These are phyloP conservation scores for Pichia sp. DNA, from an alignment of 1,139 yeast genomes.

Conservation along the genomic window DNA sequence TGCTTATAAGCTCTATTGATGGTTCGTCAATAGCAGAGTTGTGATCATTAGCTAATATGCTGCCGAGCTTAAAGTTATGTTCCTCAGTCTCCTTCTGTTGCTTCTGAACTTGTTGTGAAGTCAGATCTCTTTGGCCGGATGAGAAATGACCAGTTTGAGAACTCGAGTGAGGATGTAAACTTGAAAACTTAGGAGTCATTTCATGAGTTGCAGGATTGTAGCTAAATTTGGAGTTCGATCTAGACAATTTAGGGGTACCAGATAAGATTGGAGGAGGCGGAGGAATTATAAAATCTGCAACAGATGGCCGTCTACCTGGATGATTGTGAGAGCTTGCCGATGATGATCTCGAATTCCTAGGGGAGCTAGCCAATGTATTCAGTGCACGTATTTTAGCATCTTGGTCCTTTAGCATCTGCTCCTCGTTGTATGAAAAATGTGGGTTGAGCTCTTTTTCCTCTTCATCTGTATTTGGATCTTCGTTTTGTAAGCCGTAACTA, in stretches of 20 bases:
- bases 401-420: constrained; percentile 59
- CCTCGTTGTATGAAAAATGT: constrained; percentile 66
- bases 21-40: constrained; percentile 60
- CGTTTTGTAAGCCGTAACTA: constrained; percentile 1
- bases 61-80: constrained; percentile 40
- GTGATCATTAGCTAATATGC: constrained; percentile 60
- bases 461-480: constrained; percentile 4
- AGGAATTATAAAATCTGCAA: constrained; percentile 34
- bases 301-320: constrained; percentile 32
- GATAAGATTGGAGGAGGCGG: constrained; percentile 33
- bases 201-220: constrained; percentile 32
- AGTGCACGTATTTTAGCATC: constrained; percentile 68
- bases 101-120: background rate
- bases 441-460: constrained; percentile 28
- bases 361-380: constrained; percentile 42
- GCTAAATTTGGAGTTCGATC: constrained; percentile 22
- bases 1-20: constrained; percentile 61
- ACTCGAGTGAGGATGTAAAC: background rate
- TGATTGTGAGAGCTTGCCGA: constrained; percentile 19
- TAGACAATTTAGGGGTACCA: constrained; percentile 8
- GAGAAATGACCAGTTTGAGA: background rate
- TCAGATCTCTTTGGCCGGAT: constrained; percentile 5
- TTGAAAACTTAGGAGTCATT: constrained; percentile 22
- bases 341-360: constrained; percentile 27
- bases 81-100: constrained; percentile 4